These are phyloP conservation scores for Colletotrichum sp. DNA, from an alignment of 2,329 filamentous ascomycete genomes.

Conservation along the genomic window DNA sequence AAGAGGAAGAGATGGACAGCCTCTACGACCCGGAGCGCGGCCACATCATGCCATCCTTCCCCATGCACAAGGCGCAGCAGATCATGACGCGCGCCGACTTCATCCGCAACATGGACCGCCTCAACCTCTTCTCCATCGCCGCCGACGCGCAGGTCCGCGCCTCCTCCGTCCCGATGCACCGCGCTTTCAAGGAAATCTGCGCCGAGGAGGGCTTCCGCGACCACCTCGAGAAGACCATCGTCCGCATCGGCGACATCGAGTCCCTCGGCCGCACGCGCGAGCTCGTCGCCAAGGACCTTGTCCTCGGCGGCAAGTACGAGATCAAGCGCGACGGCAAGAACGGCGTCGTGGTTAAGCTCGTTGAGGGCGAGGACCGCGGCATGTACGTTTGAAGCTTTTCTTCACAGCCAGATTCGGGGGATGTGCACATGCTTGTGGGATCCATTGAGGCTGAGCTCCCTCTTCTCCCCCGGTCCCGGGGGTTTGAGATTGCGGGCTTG, in stretches of 20 bases:
- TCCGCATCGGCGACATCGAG: constrained; percentile 89
- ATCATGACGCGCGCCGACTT: constrained; percentile 98
- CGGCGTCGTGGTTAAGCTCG: constrained; percentile 48
- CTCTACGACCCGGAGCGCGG: constrained; percentile 17
- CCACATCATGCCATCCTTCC: constrained; percentile 31
- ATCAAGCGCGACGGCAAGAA: constrained; percentile 50
- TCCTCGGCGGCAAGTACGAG: constrained; percentile 81
- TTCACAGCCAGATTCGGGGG: neutral
- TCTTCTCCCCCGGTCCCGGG: neutral
- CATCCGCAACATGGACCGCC: constrained; percentile 88
- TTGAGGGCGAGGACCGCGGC: constrained; percentile 41
- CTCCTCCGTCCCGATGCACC: constrained; percentile 95
- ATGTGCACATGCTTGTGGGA: neutral
- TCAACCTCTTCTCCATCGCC: constrained; percentile 96
- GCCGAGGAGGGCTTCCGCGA: constrained; percentile 59
- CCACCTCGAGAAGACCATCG: constrained; percentile 56
- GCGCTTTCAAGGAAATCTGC: constrained; percentile 87
- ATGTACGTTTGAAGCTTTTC: neutral
- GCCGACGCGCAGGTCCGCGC: constrained; percentile 86
- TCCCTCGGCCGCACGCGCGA: constrained; percentile 92
- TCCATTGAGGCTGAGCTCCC: neutral
- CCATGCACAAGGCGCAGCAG: constrained; percentile 83
- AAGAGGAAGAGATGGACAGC: constrained; percentile 62
- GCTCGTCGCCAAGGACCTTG: constrained; percentile 92
- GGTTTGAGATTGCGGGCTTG: neutral